A percentile compares a stretch with the other conserved stretches of the same genome.
Evolutionary conservation across 495 filamentous ascomycete genomes (phyloP).

Genomic region (Chaetomium tenue): DNA sequence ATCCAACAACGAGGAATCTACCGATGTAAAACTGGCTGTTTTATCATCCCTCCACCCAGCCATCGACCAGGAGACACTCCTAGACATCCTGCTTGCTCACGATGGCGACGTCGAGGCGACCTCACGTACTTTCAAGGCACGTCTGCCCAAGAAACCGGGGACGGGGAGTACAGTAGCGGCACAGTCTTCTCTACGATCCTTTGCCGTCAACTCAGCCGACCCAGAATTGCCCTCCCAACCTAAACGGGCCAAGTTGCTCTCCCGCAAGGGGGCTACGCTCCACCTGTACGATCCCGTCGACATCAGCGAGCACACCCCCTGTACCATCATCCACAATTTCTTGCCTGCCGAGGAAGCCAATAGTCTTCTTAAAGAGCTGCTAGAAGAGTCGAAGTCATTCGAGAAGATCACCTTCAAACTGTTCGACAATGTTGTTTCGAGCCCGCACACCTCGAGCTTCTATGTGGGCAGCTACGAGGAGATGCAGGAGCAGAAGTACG

Average conservation of each 20-base stretch:
- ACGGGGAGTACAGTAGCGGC: constrained; percentile 39
- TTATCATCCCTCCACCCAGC: constrained; percentile 72
- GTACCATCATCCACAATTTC: constrained; percentile 89
- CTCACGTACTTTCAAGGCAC: constrained; percentile 49
- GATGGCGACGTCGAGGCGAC: constrained; percentile 73
- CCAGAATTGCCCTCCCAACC: constrained; percentile 25
- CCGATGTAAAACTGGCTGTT: constrained; percentile 83
- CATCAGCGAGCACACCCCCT: constrained; percentile 76
- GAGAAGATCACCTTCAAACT: constrained; percentile 72
- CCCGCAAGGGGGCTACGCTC: constrained; percentile 76
- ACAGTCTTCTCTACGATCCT: constrained; percentile 59
- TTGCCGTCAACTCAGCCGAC: constrained; percentile 41
- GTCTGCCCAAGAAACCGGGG: constrained; percentile 34
- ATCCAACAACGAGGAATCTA: constrained; percentile 60
- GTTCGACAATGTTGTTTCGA: constrained; percentile 79
- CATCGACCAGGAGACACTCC: constrained; percentile 60
- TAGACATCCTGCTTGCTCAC: constrained; percentile 74
- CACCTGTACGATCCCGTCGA: constrained; percentile 78
- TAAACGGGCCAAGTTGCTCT: constrained; percentile 52
- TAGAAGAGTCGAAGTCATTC: constrained; percentile 74
- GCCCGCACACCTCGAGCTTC: constrained; percentile 75
- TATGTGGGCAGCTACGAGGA: constrained; percentile 73
- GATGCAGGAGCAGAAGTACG: constrained; percentile 60
- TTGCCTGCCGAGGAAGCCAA: constrained; percentile 69
- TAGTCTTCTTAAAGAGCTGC: constrained; percentile 68